Percentiles rank a stretch among this genome's conserved stretches.
phyloP scores from a whole-genome alignment of 1,139 yeast species.

The Nakaseomyces nivariensis region DNA sequence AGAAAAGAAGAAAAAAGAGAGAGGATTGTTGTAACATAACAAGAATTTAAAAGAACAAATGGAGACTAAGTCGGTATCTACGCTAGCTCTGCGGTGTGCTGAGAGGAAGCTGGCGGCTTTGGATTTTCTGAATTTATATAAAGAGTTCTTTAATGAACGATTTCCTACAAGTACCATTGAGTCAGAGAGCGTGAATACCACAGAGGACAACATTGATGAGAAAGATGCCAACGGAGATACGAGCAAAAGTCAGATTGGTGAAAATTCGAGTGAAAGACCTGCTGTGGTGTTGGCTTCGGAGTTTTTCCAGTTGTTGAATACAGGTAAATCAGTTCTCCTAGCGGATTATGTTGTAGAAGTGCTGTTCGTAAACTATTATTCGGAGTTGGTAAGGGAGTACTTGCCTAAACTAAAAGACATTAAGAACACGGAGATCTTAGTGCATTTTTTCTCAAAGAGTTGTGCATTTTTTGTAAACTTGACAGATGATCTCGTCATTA shows the following conservation, averaged over 20 bases:
- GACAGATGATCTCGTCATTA: slow-evolving; percentile 22
- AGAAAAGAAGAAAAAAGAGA: too few relatives aligned
- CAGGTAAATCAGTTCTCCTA: slow-evolving; percentile 16
- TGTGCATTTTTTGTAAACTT: slow-evolving; percentile 20
- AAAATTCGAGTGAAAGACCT: not conserved
- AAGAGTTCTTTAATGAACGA: slow-evolving; percentile 27
- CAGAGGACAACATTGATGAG: not conserved
- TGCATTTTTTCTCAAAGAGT: slow-evolving; percentile 24
- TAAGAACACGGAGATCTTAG: slow-evolving; percentile 12
- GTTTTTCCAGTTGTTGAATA: slow-evolving; percentile 17
- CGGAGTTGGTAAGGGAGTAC: slow-evolving; percentile 18
- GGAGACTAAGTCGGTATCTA: slow-evolving; percentile 18
- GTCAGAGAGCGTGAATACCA: slow-evolving; percentile 13
- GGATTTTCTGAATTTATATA: slow-evolving; percentile 26
- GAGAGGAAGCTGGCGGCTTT: slow-evolving; percentile 20
- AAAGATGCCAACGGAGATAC: not conserved
- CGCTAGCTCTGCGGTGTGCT: slow-evolving; percentile 23
- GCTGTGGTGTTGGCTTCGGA: slow-evolving; percentile 12
- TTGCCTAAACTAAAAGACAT: slow-evolving; percentile 20
- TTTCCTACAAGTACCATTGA: slow-evolving; percentile 14
- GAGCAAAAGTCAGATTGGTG: not conserved
- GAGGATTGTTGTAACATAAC: too few relatives aligned
- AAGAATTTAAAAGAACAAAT: not conserved
- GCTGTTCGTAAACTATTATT: slow-evolving; percentile 25
- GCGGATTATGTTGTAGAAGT: slow-evolving; percentile 26